Evolutionary conservation across 1,284 basidiomycete genomes (phyloP).

Genomic region (Boletus smithii): DNA sequence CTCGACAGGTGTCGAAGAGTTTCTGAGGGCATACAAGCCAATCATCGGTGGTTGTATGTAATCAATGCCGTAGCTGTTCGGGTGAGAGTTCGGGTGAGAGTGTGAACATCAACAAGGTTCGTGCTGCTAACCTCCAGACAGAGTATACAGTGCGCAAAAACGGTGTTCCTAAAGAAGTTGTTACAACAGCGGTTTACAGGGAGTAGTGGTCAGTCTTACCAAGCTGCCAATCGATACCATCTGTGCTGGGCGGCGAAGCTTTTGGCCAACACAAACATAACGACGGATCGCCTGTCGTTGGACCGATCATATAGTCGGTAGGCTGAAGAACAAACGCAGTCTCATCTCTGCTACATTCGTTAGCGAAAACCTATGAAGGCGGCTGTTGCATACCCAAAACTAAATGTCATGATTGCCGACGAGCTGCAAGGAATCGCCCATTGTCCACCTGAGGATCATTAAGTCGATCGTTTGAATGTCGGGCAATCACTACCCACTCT

Average conservation of each 20-base stretch:
- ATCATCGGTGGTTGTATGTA: constrained; percentile 68
- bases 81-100: not conserved
- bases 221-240: constrained; percentile 87
- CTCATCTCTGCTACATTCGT: constrained; percentile 19
- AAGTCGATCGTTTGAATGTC: constrained; percentile 3
- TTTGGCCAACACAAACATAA: constrained; percentile 83
- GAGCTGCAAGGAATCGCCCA: constrained; percentile 84
- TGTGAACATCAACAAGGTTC: constrained; percentile 2
- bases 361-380: not conserved
- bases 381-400: constrained; percentile 57
- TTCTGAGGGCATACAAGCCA: constrained; percentile 62
- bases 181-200: not conserved
- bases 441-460: constrained; percentile 50
- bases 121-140: constrained; percentile 61
- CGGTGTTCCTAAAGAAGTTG: constrained; percentile 49
- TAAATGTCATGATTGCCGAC: constrained; percentile 61
- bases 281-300: constrained; percentile 58
- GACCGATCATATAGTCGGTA: constrained; percentile 80
- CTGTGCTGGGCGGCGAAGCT: constrained; percentile 60
- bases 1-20: constrained; percentile 42
- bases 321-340: constrained; percentile 53
- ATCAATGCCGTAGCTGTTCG: constrained; percentile 65
- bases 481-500: constrained; percentile 34
- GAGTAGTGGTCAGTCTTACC: constrained; percentile 36
- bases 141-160: constrained; percentile 83